Conservation (phyloP, 2,329 filamentous ascomycete genomes). For the Acrodontium crateriforme region DNA sequence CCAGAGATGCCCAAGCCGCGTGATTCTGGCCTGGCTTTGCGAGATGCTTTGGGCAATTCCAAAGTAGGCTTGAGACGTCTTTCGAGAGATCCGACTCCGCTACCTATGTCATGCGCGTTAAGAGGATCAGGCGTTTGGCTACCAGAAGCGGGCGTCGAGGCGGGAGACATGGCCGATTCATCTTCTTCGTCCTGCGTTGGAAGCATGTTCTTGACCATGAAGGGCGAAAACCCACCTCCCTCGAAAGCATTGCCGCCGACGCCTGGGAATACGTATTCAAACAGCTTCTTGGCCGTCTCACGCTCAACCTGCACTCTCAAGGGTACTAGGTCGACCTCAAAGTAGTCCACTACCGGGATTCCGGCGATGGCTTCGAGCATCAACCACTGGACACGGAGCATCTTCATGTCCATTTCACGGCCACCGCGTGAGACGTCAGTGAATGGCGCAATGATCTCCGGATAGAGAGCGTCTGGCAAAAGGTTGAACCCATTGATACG, state of each 20-base stretch:
- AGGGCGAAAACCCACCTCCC: conserved; percentile 47
- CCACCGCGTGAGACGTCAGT: conserved; percentile 46
- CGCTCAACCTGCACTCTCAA: conserved; percentile 87
- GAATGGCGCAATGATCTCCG: conserved; percentile 89
- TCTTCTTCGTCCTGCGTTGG: conserved; percentile 33
- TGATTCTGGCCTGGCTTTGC: conserved; percentile 13
- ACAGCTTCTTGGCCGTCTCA: conserved; percentile 81
- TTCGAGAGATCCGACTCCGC: conserved; percentile 59
- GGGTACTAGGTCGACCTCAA: conserved; percentile 86
- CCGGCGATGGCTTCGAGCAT: conserved; percentile 97
- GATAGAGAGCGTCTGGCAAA: conserved; percentile 80
- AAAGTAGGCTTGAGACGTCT: conserved; percentile 72
- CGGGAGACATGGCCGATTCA: conserved; percentile 29
- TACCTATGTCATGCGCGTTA: conserved; percentile 23
- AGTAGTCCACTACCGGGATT: conserved; percentile 93
- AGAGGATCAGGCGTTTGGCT: conserved; percentile 4
- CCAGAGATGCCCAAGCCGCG: conserved; percentile 20
- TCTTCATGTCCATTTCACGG: conserved; percentile 54
- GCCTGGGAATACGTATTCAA: conserved; percentile 94
- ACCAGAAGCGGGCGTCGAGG: conserved; percentile 26
- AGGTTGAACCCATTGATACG: conserved; percentile 82
- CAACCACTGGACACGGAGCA: conserved; percentile 92
- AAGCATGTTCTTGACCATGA: conserved; percentile 41
- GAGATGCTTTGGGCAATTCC: conserved; percentile 33
- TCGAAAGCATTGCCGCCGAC: conserved; percentile 41